Base-by-base conservation (phyloP, 2,329 filamentous ascomycete species). In the Fusarium sp. region DNA sequence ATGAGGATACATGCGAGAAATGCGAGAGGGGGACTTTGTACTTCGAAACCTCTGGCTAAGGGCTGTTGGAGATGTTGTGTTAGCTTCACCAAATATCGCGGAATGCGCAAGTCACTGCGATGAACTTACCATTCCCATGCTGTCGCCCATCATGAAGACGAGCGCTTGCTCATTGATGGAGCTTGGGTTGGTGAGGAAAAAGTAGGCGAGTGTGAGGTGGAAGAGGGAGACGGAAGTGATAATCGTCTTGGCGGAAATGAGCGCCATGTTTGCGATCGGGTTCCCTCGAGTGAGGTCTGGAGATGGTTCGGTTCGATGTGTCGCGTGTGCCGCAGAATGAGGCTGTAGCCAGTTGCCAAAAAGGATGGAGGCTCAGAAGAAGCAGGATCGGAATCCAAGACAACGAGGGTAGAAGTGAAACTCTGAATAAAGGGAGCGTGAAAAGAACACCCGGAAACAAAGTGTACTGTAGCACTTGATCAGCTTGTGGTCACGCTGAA, bases 161-260 rank as follows among this genome's bases (percentile, higher is more conserved):
- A 97, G 78, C 51, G 90, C 89, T 74, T 96, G 93, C 75, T 95
- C 90, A 47, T 91, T 88, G 72, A 97, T 84, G 42, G 86, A 84
- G 63, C 82, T 81, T 7, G 94, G 94, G 59, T 85, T 89, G 40
- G 88, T 90, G 73, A 96, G 84, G 81, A 97, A 91, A 82, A 96
- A 93, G 79, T 90, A 94, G 73, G 90, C 93, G 47, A 96, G 83
- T 7, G 92, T 92, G 68, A 97, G 79, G 80, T 97, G 92, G 82
- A 96, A 93, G 76, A 97, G 86, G 71, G 91, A 91, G 71, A 97
- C 82, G 51, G 89, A 90, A 71, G 92, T 91, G 72, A 97, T 90
- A 77, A 97, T 90, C 10, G 90, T 92, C 75, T 87, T 91, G 62
- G 90, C 89, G 3, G 92, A 94, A 74, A 97, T 86, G 77, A 96